Evolutionary conservation across 2,329 filamentous ascomycete genomes (phyloP), one percentile per base, ranked within the genome.

Genomic region (Colletotrichum limetticola): DNA sequence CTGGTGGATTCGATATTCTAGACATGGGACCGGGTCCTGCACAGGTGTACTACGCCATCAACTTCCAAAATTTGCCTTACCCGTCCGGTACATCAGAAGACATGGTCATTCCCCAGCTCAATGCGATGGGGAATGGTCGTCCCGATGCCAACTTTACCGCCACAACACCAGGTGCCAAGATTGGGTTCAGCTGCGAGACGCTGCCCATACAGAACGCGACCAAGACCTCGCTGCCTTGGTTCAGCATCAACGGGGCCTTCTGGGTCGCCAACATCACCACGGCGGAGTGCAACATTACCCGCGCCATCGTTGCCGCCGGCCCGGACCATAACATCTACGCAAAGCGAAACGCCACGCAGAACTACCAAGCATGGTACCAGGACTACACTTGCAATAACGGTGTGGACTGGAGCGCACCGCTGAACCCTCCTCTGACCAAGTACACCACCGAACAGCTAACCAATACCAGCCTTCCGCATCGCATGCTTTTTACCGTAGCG

Each of bases 1-100:
- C 71, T 3, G 42, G 80, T 8, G 81, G 82, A 1, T 82, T 80
- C 5, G 79, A 80, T 22, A 62, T 77, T 55, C 66, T 71, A 49
- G 77, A 75, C 16, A n/a, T 60, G 7, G 71, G 71, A 5, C 66
- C 71, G 6, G 66, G 66, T 28, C 46, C 69, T 2, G 73, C 73
- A 22, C 73, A 74, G 32, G 32, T 73, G 11, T 74, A 74, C 59
- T 70, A 74, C 52, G 73, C 60, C 19, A 32, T 74, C 66, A 72
- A 69, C 52, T 74, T 74, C 35, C 65, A 74, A 28, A 62, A 58
- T 24, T 53, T 74, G 5, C 59, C 67, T 37, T 74, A 74, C 35
- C 73, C 73, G 11, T 37, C 58, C 5, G 73, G 73, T 2, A 74
- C 73, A 4, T 58, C 66, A 3, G 42, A 66, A 24, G 73, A 74